phyloP scores from a whole-genome alignment of 78 protist species.

The Dictyostelium intermedium region DNA sequence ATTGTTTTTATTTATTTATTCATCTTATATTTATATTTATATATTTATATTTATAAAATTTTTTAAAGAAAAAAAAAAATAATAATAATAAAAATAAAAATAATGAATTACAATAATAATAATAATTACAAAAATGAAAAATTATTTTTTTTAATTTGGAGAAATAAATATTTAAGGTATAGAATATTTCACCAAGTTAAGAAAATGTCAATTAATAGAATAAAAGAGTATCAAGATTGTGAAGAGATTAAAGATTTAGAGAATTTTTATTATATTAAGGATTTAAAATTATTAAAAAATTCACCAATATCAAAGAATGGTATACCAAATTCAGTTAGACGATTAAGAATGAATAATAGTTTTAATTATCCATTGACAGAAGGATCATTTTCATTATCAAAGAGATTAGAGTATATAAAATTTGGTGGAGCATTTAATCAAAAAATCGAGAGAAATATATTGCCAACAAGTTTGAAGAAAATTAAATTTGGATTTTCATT shows the following conservation, averaged over 20 bases:
- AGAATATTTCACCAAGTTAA: neutral
- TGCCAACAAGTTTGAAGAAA: neutral
- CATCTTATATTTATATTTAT: too few relatives aligned
- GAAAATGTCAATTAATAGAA: neutral
- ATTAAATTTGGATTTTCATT: neutral
- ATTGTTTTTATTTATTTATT: too few relatives aligned
- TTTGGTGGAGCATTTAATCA: neutral
- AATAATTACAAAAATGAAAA: too few relatives aligned
- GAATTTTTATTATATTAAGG: neutral
- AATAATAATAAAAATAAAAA: too few relatives aligned
- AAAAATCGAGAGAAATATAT: neutral
- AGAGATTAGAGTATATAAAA: neutral
- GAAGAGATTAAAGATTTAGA: neutral
- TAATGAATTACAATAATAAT: too few relatives aligned
- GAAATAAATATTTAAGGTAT: neutral
- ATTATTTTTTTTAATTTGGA: neutral
- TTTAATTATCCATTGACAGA: neutral
- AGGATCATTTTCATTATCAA: neutral
- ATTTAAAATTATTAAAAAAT: neutral
- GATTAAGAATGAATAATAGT: neutral
- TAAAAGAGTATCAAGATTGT: neutral
- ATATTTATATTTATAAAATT: too few relatives aligned
- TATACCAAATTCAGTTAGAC: neutral
- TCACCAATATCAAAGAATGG: neutral
- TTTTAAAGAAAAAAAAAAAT: too few relatives aligned